Percentiles rank a stretch among this genome's conserved stretches.
Conservation (phyloP, 2,329 filamentous ascomycete species). For the Catunica adiposa region DNA sequence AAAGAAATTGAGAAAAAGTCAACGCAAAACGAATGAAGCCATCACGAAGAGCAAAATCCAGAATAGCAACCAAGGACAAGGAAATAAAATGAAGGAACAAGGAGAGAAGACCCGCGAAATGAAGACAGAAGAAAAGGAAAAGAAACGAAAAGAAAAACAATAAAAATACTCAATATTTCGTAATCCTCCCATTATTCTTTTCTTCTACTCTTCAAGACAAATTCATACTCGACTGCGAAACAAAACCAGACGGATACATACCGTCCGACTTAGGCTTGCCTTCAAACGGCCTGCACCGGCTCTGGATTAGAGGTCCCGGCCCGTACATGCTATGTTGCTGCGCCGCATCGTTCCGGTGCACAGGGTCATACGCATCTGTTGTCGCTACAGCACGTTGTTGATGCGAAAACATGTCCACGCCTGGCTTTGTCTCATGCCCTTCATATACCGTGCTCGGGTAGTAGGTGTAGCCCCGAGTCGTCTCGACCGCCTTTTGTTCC, state of each 20-base stretch:
- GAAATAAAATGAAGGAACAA: too few relatives aligned
- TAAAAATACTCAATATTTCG: neutral
- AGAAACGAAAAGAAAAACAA: too few relatives aligned
- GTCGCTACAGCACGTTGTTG: conserved; percentile 18
- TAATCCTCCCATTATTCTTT: neutral
- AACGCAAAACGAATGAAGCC: conserved; percentile 11
- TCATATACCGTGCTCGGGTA: conserved; percentile 37
- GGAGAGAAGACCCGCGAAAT: too few relatives aligned
- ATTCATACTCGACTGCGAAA: conserved; percentile 32
- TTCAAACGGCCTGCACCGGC: conserved; percentile 34
- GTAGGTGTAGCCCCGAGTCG: conserved; percentile 37
- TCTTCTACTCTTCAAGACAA: conserved; percentile 19
- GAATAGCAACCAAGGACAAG: too few relatives aligned
- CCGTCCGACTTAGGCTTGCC: conserved; percentile 34
- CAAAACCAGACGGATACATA: conserved; percentile 33
- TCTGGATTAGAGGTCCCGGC: conserved; percentile 25
- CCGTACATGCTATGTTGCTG: conserved; percentile 32
- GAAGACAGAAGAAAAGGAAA: too few relatives aligned
- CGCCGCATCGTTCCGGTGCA: conserved; percentile 18
- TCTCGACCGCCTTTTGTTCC: conserved; percentile 33
- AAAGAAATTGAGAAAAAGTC: conserved; percentile 13
- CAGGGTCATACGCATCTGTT: conserved; percentile 19
- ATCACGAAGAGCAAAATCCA: neutral
- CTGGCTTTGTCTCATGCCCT: conserved; percentile 26
- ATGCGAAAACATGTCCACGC: conserved; percentile 34